Percentiles rank a stretch among this genome's conserved stretches.
These are phyloP conservation scores for Diaporthe eres DNA, from an alignment of 2,329 filamentous ascomycete species.

Conservation along the genomic window DNA sequence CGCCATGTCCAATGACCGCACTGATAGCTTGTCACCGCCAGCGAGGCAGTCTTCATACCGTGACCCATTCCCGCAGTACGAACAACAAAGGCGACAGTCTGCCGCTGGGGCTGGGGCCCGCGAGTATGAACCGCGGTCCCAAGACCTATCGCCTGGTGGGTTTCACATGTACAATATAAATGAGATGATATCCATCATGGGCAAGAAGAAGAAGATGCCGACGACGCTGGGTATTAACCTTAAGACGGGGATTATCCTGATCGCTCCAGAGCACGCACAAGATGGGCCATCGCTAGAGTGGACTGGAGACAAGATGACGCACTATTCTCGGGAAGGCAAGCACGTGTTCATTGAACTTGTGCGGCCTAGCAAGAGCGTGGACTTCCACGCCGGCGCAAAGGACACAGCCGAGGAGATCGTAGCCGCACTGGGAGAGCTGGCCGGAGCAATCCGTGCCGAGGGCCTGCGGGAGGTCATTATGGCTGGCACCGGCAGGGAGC, in stretches of 20 bases:
- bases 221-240: constrained; percentile 97
- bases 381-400: constrained; percentile 97
- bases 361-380: constrained; percentile 91
- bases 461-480: constrained; percentile 87
- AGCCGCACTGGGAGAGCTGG: constrained; percentile 86
- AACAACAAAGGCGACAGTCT: constrained; percentile 48
- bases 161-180: constrained; percentile 98
- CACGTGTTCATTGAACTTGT: constrained; percentile 97
- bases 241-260: constrained; percentile 88
- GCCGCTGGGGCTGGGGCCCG: background rate
- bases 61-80: constrained; percentile 45
- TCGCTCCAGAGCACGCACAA: constrained; percentile 86
- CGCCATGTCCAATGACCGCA: constrained; percentile 45
- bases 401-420: constrained; percentile 97
- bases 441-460: constrained; percentile 87
- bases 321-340: constrained; percentile 98
- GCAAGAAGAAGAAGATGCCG: constrained; percentile 97
- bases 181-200: constrained; percentile 97
- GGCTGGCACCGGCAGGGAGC: constrained; percentile 77
- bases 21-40: constrained; percentile 47
- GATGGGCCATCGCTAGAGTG: constrained; percentile 93
- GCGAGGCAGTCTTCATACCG: constrained; percentile 51
- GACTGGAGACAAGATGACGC: constrained; percentile 94
- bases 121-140: constrained; percentile 49
- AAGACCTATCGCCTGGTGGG: constrained; percentile 76